These are phyloP conservation scores for Diospyros lotus DNA, from an alignment of 148 eudicot genomes.

Conservation along the genomic window DNA sequence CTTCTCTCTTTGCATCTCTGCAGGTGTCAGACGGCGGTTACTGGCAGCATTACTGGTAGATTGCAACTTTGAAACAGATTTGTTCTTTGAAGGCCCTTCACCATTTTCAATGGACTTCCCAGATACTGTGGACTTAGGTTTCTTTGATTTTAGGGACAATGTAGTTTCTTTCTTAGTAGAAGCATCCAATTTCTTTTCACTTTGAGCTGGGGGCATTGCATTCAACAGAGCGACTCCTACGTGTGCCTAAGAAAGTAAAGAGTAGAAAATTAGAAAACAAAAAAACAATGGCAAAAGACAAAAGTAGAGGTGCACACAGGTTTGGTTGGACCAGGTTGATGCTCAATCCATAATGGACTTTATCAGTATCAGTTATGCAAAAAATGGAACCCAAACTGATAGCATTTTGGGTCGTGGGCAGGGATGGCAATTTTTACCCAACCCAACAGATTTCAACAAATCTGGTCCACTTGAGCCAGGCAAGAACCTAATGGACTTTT, in stretches of 20 bases:
- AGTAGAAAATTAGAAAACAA: neutral
- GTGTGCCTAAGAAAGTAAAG: conserved; percentile 55
- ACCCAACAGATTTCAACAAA: no score
- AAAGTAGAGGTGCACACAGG: neutral
- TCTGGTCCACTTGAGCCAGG: no score
- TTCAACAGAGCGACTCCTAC: conserved; percentile 89
- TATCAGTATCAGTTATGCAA: no score
- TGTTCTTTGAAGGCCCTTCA: conserved; percentile 52
- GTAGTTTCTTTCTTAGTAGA: conserved; percentile 40
- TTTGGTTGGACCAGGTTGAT: no score
- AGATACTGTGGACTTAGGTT: conserved; percentile 38
- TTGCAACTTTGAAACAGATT: conserved; percentile 34
- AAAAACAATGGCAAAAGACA: no score
- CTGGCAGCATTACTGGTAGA: conserved; percentile 41
- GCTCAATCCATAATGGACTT: no score
- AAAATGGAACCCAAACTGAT: no score
- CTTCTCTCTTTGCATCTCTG: conserved; percentile 69
- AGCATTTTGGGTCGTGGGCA: no score
- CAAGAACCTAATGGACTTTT: no score
- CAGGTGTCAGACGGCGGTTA: conserved; percentile 64
- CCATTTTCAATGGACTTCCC: conserved; percentile 37
- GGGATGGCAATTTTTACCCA: no score
- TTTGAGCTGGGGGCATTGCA: conserved; percentile 58
- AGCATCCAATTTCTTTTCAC: conserved; percentile 34
- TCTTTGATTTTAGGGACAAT: conserved; percentile 51